Evolutionary conservation across 371 early-diverging fungal genomes (phyloP), one percentile per base, ranked within the genome.

Genomic region (Mortierella sp.): DNA sequence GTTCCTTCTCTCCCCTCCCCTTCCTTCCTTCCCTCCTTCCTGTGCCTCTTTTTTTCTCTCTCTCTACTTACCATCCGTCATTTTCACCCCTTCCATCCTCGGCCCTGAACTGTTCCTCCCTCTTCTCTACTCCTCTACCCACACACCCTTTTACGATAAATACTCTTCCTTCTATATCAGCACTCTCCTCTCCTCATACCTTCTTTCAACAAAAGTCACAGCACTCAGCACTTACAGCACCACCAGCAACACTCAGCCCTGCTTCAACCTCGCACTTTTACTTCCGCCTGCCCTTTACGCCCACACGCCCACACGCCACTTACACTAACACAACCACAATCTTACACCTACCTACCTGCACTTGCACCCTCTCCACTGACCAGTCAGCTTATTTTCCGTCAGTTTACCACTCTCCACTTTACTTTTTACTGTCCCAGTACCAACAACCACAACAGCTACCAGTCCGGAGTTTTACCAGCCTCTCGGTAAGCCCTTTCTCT

Each of bases 391-490:
- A 55, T 26, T 57, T 57, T 57, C 26, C 57, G 13, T n/a, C 57
- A 57, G 42, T 38, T 38, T 38, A 38, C 8, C 11, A 26, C 31
- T 60, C 28, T 60, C 28, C 13, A n/a, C 63, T 63, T 34, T 63
- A n/a, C n/a, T 13, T 31, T 31, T 34, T 19, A 16, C 19, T 63
- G 9, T 7, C 63, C 7, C 8, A 2, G 11, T 28, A 55, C 1
- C 63, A 63, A 34, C 63, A 31, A 3, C 34, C 63, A 63, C 16
- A 55, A 7, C 63, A 63, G 14, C 63, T 19, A 3, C 34, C 63
- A 63, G 63, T 63, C 63, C 63, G 63, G 63, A 63, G 63, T 63
- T 63, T 63, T 63, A 63, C 63, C 63, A 63, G 21, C 19, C 34
- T 31, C 6, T 63, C 63, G 63, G 63, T 63, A 63, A 63, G 63